Base-by-base conservation (phyloP, 73 alveolate genomes). In the Loxodes magnus region DNA sequence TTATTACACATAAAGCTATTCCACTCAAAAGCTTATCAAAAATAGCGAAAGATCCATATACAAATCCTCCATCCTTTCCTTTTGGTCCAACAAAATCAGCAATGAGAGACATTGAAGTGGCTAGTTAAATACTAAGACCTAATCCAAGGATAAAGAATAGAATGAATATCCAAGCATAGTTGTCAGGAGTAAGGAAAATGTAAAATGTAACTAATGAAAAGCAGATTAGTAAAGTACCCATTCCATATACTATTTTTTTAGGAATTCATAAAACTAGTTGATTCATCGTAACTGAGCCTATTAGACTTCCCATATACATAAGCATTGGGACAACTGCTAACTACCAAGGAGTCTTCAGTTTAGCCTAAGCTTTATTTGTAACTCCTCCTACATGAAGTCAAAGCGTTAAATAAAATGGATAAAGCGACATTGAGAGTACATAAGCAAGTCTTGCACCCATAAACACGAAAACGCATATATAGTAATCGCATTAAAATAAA, bases 301-400 rank as follows among this genome's bases (percentile, higher is more conserved):
- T 20, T 33, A 74, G 64, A 39, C 90, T 73, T 43, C 79, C 64
- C 14, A 74, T 30, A 42, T 79, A 84, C 6, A 86, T 38, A 20
- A 44, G 49, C 14, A 84, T 39, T 16, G 96, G 96, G 19, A 75
- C 56, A 4, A 79, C 20, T 4, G 96, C 96, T 9, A 79, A 35
- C 31, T 71, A 59, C 25, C 64, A 20, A 5, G 96, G 89, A 9
- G 83, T 78, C 35, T 74, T 67, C 12, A 56, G 46, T 0, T 57
- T 27, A 4, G 49, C 74, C 21, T 60, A 62, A 12, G 66, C 80
- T 28, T 61, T 56, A 21, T 60, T 34, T 43, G 48, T 56, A 19
- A 63, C 76, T 26, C 78, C 79, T 14, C 78, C 67, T 7, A 79
- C 74, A 12, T 49, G 22, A 4, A 74, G 43, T 3, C 59, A 75